These are phyloP conservation scores for Dipteronia sinensis DNA, from an alignment of 345 rosid species.

Conservation along the genomic window DNA sequence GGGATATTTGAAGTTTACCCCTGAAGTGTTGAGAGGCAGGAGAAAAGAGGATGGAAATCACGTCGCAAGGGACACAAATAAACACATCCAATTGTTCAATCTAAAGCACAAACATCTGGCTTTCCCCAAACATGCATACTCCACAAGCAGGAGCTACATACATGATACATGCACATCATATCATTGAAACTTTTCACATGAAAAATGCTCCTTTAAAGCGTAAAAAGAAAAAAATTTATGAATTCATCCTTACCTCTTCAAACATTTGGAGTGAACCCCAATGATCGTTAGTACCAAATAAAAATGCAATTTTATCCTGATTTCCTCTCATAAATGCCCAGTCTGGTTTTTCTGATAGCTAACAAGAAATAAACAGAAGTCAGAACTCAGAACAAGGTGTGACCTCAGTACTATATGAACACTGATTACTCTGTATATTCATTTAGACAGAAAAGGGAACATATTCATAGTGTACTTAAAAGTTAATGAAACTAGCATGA, in stretches of 20 bases:
- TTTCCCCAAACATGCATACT: background rate
- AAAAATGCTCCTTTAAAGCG: background rate
- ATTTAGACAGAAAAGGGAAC: background rate
- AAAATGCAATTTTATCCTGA: conserved; percentile 56
- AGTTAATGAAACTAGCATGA: conserved; percentile 3
- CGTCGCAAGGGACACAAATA: background rate
- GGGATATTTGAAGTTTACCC: background rate
- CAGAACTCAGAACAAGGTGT: conserved; percentile 25
- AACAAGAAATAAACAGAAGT: conserved; percentile 25
- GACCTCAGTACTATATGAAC: background rate
- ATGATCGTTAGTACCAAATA: conserved; percentile 79
- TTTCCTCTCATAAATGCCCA: conserved; percentile 74
- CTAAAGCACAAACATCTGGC: background rate
- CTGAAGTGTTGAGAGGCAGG: background rate
- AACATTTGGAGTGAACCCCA: conserved; percentile 83
- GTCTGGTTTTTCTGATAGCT: conserved; percentile 74
- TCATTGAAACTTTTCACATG: conserved; percentile 3
- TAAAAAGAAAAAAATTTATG: background rate
- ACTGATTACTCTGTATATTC: background rate
- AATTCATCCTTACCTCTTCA: conserved; percentile 59
- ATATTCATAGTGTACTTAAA: background rate
- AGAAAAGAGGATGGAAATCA: background rate
- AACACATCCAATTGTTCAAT: background rate
- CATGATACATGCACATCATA: background rate
- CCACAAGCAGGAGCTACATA: background rate